Conservation (phyloP, 805 yeast species). For the Debaryomyces prosopidis region DNA sequence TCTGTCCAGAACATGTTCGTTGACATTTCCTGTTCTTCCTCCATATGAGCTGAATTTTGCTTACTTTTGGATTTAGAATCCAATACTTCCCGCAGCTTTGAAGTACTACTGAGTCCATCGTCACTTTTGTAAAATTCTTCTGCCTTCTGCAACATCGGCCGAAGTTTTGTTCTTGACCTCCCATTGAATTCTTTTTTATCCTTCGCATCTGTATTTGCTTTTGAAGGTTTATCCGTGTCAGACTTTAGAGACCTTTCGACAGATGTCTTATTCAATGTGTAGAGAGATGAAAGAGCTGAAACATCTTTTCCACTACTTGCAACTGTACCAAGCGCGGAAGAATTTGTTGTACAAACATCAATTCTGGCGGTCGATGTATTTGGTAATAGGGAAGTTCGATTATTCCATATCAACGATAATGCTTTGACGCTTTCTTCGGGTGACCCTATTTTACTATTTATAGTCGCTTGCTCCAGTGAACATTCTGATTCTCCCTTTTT, state of each 20-base stretch:
- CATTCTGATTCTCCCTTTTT: background rate
- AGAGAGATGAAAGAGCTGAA: conserved; percentile 40
- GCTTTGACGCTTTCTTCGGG: conserved; percentile 22
- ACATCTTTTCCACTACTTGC: conserved; percentile 24
- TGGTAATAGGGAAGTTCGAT: conserved; percentile 12
- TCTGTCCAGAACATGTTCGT: conserved; percentile 33
- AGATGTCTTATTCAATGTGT: conserved; percentile 31
- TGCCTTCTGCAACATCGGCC: background rate
- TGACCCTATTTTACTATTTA: background rate
- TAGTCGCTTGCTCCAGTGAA: background rate
- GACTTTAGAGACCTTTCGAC: conserved; percentile 18
- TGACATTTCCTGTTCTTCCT: conserved; percentile 8
- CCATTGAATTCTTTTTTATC: background rate
- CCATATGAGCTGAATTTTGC: conserved; percentile 1
- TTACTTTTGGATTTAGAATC: conserved; percentile 6
- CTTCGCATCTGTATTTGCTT: no score
- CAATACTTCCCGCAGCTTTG: background rate
- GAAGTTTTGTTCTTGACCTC: background rate
- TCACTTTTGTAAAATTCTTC: background rate
- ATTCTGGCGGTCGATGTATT: conserved; percentile 17
- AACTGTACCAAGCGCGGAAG: conserved; percentile 40
- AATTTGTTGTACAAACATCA: conserved; percentile 31
- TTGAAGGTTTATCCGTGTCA: no score
- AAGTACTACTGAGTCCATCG: background rate
- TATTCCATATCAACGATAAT: conserved; percentile 27